Evolutionary conservation across 2,329 filamentous ascomycete species (phyloP).

Genomic region (Dichotomopilus funicola): DNA sequence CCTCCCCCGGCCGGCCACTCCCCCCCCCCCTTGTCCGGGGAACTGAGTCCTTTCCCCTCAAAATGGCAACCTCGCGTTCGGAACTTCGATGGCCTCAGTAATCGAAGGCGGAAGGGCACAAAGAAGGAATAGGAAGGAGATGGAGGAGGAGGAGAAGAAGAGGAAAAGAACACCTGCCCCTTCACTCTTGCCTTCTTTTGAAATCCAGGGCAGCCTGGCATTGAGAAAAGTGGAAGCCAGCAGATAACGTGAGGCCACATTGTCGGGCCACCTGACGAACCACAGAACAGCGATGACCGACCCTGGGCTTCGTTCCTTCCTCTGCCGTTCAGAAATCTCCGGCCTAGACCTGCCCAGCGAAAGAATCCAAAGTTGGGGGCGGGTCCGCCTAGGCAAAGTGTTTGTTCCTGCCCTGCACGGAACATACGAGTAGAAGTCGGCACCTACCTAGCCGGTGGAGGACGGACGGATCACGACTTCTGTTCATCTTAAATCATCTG

Average conservation of each 20-base stretch:
- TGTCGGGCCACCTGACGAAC: background rate
- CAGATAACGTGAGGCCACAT: too few relatives aligned
- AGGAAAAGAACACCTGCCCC: too few relatives aligned
- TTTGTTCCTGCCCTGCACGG: too few relatives aligned
- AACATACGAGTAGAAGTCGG: too few relatives aligned
- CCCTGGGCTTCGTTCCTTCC: background rate
- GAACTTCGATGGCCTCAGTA: background rate
- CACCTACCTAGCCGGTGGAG: too few relatives aligned
- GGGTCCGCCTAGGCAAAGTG: background rate
- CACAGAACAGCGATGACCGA: background rate
- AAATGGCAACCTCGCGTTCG: conserved; percentile 3
- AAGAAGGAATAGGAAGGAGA: too few relatives aligned
- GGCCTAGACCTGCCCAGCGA: background rate
- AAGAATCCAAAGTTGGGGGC: background rate
- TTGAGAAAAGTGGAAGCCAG: background rate
- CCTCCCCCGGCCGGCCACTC: background rate
- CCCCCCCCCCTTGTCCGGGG: conserved; percentile 6
- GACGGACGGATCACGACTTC: background rate
- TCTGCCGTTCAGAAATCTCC: background rate
- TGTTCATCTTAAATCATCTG: background rate
- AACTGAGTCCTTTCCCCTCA: conserved; percentile 1
- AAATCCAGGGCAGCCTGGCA: too few relatives aligned
- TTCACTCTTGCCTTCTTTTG: too few relatives aligned
- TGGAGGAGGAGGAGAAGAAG: too few relatives aligned
- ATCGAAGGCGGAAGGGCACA: too few relatives aligned